Base-by-base conservation (phyloP, 768 basidiomycete species). In the Termitomyces sp. region DNA sequence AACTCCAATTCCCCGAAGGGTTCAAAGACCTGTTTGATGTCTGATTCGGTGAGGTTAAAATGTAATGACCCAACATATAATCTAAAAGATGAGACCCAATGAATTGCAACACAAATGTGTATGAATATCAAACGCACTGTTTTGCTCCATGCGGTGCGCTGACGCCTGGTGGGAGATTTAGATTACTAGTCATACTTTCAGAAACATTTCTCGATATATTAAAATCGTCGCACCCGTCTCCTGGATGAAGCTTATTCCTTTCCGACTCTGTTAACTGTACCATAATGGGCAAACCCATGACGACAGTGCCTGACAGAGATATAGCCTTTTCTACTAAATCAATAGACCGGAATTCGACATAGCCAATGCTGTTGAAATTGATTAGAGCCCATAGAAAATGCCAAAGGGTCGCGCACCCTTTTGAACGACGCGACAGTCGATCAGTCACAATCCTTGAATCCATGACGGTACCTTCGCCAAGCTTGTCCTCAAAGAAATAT, bases 21-120 rank as follows among this genome's bases (percentile, higher is more conserved):
- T 71, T 97, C 95, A 73, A 99, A 99, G 65, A 99, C 96, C 84
- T 98, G 95, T 75, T 89, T 92, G 77, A 99, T 90, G 78, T 99
- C 96, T 66, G 93, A 88, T 76, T 97, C 92, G 57, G 93, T 92
- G 61, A 99, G 87, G 73, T 94, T 95, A 80, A 96, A 97, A 74
- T 98, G 93, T 48, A 99, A 78, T 61, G 94, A 96, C 58, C 94
- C 95, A 73, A 99, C 94, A 72, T 97, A 99, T 72, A 99, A 84
- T 72, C 95, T 94, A 52, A n/a, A 27, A n/a, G 15, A 44, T n/a
- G 45, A 54, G 49, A 46, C 42, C 13, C 3, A 16, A 12, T 58
- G 6, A 53, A 24, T 34, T 31, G 20, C 31, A 15, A 37, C 20
- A 54, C 61, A 15, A 9, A 15, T 24, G 15, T 31, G 3, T 24